phyloP scores from a whole-genome alignment of 768 basidiomycete genomes.

The Lactarius psammicola region DNA sequence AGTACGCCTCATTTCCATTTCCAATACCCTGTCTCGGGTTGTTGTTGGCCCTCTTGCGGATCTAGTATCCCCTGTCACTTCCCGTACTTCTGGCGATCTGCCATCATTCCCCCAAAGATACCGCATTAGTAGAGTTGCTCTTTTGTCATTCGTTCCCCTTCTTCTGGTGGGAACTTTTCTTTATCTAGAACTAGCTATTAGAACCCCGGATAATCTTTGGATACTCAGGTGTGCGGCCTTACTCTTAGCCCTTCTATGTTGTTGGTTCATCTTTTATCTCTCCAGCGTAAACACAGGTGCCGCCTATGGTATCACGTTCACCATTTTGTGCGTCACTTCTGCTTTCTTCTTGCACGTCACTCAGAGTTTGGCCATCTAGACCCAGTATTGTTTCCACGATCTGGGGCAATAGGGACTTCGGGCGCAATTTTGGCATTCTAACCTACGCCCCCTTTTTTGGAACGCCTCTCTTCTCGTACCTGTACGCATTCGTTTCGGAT shows the following conservation, averaged over 20 bases:
- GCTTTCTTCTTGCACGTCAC: slow-evolving; percentile 1
- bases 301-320: slow-evolving; percentile 70
- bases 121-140: slow-evolving; percentile 58
- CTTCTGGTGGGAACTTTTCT: slow-evolving; percentile 51
- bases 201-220: slow-evolving; percentile 59
- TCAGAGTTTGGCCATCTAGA: slow-evolving; percentile 37
- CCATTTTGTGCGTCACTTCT: slow-evolving; percentile 55
- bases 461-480: slow-evolving; percentile 72
- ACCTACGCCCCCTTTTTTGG: slow-evolving; percentile 76
- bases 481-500: slow-evolving; percentile 66
- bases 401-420: slow-evolving; percentile 70
- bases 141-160: slow-evolving; percentile 50
- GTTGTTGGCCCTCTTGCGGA: slow-evolving; percentile 70
- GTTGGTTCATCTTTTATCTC: slow-evolving; percentile 17
- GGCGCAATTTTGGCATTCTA: slow-evolving; percentile 73
- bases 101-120: slow-evolving; percentile 47
- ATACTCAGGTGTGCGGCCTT: slow-evolving; percentile 53
- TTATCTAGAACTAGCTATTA: slow-evolving; percentile 53
- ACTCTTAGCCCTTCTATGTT: slow-evolving; percentile 1
- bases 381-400: slow-evolving; percentile 69
- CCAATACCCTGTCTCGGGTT: slow-evolving; percentile 71
- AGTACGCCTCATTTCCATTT: slow-evolving; percentile 65
- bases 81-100: slow-evolving; percentile 41
- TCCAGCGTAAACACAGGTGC: slow-evolving; percentile 62
- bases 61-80: slow-evolving; percentile 60